Percentiles rank a stretch among this genome's conserved stretches.
Evolutionary conservation across 2,329 filamentous ascomycete genomes (phyloP).

Genomic region (Cladosporium colombiae): DNA sequence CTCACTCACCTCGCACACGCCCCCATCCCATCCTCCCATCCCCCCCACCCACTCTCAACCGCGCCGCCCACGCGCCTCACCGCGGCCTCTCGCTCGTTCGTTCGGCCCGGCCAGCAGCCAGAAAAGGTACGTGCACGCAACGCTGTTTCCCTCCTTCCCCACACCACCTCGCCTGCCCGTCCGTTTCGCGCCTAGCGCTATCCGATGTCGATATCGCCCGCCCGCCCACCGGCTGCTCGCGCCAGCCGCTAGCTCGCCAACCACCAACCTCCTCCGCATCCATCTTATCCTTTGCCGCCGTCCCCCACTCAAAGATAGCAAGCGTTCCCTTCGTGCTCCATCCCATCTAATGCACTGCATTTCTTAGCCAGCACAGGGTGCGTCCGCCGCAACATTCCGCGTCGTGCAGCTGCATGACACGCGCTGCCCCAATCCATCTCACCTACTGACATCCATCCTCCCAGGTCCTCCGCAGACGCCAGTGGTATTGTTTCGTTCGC

Average conservation of each 20-base stretch:
- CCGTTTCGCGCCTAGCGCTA: slow-evolving; percentile 20
- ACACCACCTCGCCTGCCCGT: slow-evolving; percentile 18
- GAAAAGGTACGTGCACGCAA: slow-evolving; percentile 17
- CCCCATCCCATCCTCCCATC: background rate
- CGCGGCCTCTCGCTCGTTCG: slow-evolving; percentile 2
- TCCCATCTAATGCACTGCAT: slow-evolving; percentile 39
- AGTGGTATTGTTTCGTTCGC: slow-evolving; percentile 32
- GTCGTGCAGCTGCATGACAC: slow-evolving; percentile 31
- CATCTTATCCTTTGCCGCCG: slow-evolving; percentile 28
- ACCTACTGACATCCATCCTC: slow-evolving; percentile 13
- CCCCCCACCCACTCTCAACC: slow-evolving; percentile 3
- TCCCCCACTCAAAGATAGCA: slow-evolving; percentile 31
- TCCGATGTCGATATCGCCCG: slow-evolving; percentile 12
- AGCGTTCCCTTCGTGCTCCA: slow-evolving; percentile 31
- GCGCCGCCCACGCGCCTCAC: slow-evolving; percentile 9
- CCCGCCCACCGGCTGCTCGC: slow-evolving; percentile 12
- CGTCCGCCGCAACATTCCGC: slow-evolving; percentile 27
- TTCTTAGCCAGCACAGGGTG: slow-evolving; percentile 37
- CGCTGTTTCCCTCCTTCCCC: slow-evolving; percentile 5
- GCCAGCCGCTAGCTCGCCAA: slow-evolving; percentile 29
- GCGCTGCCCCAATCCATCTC: slow-evolving; percentile 13
- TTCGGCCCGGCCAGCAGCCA: slow-evolving; percentile 10
- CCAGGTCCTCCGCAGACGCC: slow-evolving; percentile 15
- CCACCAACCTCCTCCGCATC: slow-evolving; percentile 31
- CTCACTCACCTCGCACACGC: background rate